These are phyloP conservation scores for Pseudogymnoascus sp. DNA, from an alignment of 2,329 filamentous ascomycete species.

Conservation along the genomic window DNA sequence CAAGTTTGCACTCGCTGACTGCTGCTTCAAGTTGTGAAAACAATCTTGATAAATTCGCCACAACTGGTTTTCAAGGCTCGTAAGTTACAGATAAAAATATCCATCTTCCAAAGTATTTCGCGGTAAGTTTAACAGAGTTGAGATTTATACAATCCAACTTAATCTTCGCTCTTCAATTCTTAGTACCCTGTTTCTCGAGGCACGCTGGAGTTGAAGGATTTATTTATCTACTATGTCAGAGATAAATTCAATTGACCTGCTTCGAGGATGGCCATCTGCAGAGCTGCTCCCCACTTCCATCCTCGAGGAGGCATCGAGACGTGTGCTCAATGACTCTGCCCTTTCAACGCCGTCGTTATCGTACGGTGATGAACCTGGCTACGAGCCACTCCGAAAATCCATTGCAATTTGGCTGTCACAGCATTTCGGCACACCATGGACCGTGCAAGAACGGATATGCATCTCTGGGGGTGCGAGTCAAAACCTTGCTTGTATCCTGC, in stretches of 20 bases:
- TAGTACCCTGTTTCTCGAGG: not conserved
- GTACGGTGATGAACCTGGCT: conserved; percentile 75
- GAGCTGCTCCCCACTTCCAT: conserved; percentile 38
- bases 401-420: conserved; percentile 62
- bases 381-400: conserved; percentile 58
- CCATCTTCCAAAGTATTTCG: not conserved
- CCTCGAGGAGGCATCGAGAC: conserved; percentile 54
- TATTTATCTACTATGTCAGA: not conserved
- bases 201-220: not conserved
- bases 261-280: conserved; percentile 37
- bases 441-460: conserved; percentile 56
- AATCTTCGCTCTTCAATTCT: not conserved
- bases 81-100: not conserved
- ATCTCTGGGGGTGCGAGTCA: conserved; percentile 83
- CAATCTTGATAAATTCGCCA: not conserved
- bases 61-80: not conserved
- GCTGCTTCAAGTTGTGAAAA: not conserved
- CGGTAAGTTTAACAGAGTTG: not conserved
- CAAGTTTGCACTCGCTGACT: not conserved
- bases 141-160: not conserved
- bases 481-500: conserved; percentile 68
- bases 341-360: conserved; percentile 59
- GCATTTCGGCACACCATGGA: conserved; percentile 12
- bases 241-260: conserved; percentile 33
- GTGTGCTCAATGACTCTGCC: conserved; percentile 52